Evolutionary conservation across 176 grass and related monocot genomes (phyloP).

Genomic region (Zoysia japonica): DNA sequence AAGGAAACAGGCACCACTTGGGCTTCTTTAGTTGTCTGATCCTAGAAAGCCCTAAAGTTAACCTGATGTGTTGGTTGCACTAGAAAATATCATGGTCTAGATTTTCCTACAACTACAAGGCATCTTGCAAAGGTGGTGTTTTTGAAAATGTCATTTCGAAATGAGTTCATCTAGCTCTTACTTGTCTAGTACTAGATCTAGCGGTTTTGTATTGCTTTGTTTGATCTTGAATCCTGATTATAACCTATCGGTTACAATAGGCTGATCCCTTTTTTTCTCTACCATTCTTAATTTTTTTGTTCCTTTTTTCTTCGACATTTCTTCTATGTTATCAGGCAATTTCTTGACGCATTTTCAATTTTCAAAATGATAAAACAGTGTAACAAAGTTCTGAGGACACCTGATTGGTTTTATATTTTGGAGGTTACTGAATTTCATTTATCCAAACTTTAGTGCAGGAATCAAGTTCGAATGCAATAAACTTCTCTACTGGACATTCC

Average conservation of each 20-base stretch:
- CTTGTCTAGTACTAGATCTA: conserved; percentile 23
- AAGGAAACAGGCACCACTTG: conserved; percentile 38
- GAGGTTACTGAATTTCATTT: background rate
- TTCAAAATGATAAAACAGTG: conserved; percentile 11
- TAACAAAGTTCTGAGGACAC: background rate
- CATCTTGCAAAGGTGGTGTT: conserved; percentile 9
- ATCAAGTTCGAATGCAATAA: background rate
- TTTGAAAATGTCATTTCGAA: conserved; percentile 30
- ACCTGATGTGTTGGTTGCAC: conserved; percentile 16
- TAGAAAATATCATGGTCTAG: conserved; percentile 29
- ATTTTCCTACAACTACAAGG: conserved; percentile 33
- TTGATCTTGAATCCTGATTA: conserved; percentile 13
- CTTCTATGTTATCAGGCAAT: conserved; percentile 17
- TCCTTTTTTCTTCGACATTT: conserved; percentile 12
- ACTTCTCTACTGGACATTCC: too few relatives aligned
- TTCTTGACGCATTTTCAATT: background rate
- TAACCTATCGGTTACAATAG: conserved; percentile 16
- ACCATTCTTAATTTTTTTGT: background rate
- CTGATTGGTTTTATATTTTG: background rate
- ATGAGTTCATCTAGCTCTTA: conserved; percentile 29
- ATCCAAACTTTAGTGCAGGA: conserved; percentile 7
- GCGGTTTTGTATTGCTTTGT: conserved; percentile 12
- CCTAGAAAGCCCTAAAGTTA: conserved; percentile 41
- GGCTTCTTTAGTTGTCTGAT: conserved; percentile 38
- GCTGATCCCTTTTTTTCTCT: conserved; percentile 8